Evolutionary conservation across 257 asterid species (phyloP).

Genomic region (Petunia axillaris): DNA sequence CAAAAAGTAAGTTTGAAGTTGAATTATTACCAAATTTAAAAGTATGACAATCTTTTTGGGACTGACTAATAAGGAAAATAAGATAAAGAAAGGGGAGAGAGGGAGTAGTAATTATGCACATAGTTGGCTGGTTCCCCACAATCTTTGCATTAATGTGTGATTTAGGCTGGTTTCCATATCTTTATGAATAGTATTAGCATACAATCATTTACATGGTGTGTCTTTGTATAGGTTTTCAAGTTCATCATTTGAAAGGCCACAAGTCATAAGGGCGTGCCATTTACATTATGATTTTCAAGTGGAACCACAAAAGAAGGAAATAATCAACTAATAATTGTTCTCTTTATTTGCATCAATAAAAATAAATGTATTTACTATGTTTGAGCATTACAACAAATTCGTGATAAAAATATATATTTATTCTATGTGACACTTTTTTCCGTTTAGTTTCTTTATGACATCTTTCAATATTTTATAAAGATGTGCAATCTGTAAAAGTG

Average conservation of each 20-base stretch:
- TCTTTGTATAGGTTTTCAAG: background rate
- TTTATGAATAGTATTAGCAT: background rate
- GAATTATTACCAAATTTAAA: too few relatives aligned
- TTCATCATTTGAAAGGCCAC: slow-evolving; percentile 3
- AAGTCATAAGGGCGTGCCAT: background rate
- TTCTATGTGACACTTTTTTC: too few relatives aligned
- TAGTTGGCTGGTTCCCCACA: slow-evolving; percentile 2
- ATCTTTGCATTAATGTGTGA: background rate
- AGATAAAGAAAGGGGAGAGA: too few relatives aligned
- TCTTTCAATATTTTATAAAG: too few relatives aligned
- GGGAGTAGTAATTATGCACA: background rate
- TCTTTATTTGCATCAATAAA: background rate
- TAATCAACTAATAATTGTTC: background rate
- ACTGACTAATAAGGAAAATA: too few relatives aligned
- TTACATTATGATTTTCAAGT: background rate
- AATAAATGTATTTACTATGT: background rate
- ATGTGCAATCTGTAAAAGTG: too few relatives aligned
- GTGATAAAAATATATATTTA: too few relatives aligned
- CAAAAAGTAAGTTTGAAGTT: too few relatives aligned
- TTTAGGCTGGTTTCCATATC: slow-evolving; percentile 12
- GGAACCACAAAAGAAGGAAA: background rate
- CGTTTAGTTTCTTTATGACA: too few relatives aligned
- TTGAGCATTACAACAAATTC: background rate
- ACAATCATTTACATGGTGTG: background rate
- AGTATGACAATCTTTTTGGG: too few relatives aligned